phyloP scores from a whole-genome alignment of 768 basidiomycete genomes.

The Candolleomyces efflorescens region DNA sequence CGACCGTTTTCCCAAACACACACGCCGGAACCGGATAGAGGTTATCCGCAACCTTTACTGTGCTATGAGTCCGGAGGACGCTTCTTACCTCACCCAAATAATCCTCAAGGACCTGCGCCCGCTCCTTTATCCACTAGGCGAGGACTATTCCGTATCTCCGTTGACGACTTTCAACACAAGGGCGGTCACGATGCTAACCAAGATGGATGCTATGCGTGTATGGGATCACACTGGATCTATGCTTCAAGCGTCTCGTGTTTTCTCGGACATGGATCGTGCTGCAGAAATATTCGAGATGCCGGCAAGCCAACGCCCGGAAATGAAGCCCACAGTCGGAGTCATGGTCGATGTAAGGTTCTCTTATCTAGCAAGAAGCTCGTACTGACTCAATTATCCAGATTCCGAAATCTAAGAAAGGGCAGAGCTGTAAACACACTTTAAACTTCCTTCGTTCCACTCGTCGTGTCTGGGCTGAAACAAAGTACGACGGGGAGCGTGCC shows the following conservation, averaged over 20 bases:
- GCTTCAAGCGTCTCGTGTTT: conserved; percentile 46
- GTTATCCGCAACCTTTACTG: conserved; percentile 57
- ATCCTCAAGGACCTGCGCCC: conserved; percentile 86
- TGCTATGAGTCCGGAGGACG: conserved; percentile 55
- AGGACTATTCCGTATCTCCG: conserved; percentile 43
- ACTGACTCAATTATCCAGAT: conserved; percentile 39
- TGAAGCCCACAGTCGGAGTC: conserved; percentile 47
- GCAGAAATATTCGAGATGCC: conserved; percentile 38
- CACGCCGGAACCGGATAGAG: conserved; percentile 26
- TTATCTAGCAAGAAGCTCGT: neutral
- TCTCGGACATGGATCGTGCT: conserved; percentile 58
- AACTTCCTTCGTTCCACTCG: conserved; percentile 35
- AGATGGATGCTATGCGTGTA: conserved; percentile 59
- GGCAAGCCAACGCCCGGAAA: conserved; percentile 19
- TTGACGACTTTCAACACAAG: conserved; percentile 54
- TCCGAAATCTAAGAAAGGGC: conserved; percentile 80
- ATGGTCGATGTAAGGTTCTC: conserved; percentile 51
- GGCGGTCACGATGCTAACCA: conserved; percentile 51
- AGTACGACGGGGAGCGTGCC: conserved; percentile 94
- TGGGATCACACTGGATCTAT: conserved; percentile 67
- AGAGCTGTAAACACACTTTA: conserved; percentile 54
- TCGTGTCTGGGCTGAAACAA: conserved; percentile 81
- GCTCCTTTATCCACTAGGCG: conserved; percentile 64
- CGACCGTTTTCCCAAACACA: conserved; percentile 19
- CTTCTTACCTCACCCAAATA: conserved; percentile 75